Evolutionary conservation across 2,329 filamentous ascomycete species (phyloP), one percentile per base, ranked within the genome.

Genomic region (Aschersonia sp.): DNA sequence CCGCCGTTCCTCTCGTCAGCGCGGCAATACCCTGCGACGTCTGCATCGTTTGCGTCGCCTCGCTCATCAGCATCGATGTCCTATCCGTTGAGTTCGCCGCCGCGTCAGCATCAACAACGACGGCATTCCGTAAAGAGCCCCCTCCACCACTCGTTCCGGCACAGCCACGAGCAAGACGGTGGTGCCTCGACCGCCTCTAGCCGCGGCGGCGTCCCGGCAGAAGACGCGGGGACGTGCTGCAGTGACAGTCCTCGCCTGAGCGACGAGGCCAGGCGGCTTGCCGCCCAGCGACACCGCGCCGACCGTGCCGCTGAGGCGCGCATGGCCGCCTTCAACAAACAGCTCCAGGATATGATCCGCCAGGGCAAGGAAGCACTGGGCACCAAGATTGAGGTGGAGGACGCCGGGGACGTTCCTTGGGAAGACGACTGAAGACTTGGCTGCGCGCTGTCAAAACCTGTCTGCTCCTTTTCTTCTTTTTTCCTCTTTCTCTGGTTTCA

Each of bases 291-390:
- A 53, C 72, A 80, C 30, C 77, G 78, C 45, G 84, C 85, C 49
- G 87, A 95, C 56, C 73, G 80, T 43, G 82, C 89, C 55, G 77
- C 85, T 6, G 88, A 97, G 55, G 78, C 81, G 42, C 81, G 83
- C 46, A 83, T 97, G 55, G 80, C 79, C 45, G 77, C 83, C 30
- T 80, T 97, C 64, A 94, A 92, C 59, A 73, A 78, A 44, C 79
- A 84, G 55, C 68, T 97, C 44, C 78, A 84, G 58, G 84, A 82
- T 35, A 87, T 98, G 84, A 94, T 98, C 47, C 74, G 81, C 2
- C 83, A 97, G 63, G 92, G 89, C 1, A 83, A 83, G 55, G 84
- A 92, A 62, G 92, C 92, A 2, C 66, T 98, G 14, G 89, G 83
- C 2, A 84, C 84, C 22, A 83, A 70, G 41, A 70, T 86, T 45